phyloP scores from a whole-genome alignment of 371 early-diverging fungal genomes.

The Encephalitozoon intestinalis region DNA sequence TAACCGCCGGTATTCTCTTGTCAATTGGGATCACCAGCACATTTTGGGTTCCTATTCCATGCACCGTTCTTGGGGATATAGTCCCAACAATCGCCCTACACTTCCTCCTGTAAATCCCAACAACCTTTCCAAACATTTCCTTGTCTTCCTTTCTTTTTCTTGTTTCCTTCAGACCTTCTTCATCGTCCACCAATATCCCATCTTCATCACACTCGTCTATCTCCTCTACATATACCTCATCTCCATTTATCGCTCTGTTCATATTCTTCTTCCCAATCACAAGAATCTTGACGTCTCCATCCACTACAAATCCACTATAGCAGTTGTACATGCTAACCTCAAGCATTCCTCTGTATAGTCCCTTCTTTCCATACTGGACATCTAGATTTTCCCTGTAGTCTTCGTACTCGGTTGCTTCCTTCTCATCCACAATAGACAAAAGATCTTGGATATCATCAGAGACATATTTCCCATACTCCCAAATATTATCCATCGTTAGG shows the following conservation, averaged over 20 bases:
- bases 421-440: neutral
- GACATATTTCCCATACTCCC: conserved; percentile 17
- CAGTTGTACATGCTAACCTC: conserved; percentile 26
- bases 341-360: conserved; percentile 10
- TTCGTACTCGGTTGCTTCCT: conserved; percentile 24
- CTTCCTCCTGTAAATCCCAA: conserved; percentile 40
- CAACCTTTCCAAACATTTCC: conserved; percentile 29
- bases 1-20: conserved; percentile 33
- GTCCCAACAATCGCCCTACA: conserved; percentile 22
- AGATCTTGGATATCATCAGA: conserved; percentile 14
- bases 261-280: conserved; percentile 38
- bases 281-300: neutral
- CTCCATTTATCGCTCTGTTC: conserved; percentile 52
- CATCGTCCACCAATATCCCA: conserved; percentile 5
- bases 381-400: conserved; percentile 7
- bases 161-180: neutral
- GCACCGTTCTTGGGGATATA: conserved; percentile 1
- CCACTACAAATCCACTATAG: conserved; percentile 21
- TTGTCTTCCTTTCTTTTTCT: neutral
- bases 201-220: conserved; percentile 10
- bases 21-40: conserved; percentile 43
- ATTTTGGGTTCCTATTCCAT: conserved; percentile 19
- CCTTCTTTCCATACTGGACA: neutral
- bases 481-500: neutral
- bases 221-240: conserved; percentile 43